Evolutionary conservation across 192 early-diverging fungal species (phyloP).

Genomic region (Coemansia sp.): DNA sequence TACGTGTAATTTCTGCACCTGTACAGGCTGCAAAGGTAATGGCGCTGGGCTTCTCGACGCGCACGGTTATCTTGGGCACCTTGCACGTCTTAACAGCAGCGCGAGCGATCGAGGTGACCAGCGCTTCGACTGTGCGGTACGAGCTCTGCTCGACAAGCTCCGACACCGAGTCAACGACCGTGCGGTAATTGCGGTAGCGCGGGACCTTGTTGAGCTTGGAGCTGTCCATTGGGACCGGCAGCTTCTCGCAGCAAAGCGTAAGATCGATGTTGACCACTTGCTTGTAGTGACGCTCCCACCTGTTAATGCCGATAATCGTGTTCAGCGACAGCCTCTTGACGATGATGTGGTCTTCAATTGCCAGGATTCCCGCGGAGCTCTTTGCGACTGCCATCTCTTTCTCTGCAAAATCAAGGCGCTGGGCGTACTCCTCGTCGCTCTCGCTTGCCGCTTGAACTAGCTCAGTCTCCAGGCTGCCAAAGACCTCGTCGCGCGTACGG

Average conservation of each 20-base stretch:
- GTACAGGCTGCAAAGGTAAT: slow-evolving; percentile 87
- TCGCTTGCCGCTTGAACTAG: slow-evolving; percentile 7
- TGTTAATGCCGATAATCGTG: slow-evolving; percentile 92
- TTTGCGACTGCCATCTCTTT: slow-evolving; percentile 36
- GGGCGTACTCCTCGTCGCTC: slow-evolving; percentile 11
- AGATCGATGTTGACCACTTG: slow-evolving; percentile 84
- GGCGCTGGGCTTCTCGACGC: slow-evolving; percentile 94
- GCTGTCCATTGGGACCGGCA: background rate
- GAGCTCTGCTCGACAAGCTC: slow-evolving; percentile 80
- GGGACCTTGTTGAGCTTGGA: slow-evolving; percentile 61
- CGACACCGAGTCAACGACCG: slow-evolving; percentile 80
- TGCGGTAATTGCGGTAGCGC: slow-evolving; percentile 82
- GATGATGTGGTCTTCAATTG: slow-evolving; percentile 74
- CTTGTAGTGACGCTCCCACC: slow-evolving; percentile 94
- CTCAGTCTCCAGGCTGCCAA: slow-evolving; percentile 33
- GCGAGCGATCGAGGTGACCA: slow-evolving; percentile 78
- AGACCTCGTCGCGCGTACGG: slow-evolving; percentile 63
- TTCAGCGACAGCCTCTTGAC: slow-evolving; percentile 77
- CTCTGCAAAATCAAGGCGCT: slow-evolving; percentile 7
- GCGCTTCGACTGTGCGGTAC: slow-evolving; percentile 95
- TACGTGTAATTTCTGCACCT: slow-evolving; percentile 87
- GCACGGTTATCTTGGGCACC: slow-evolving; percentile 84
- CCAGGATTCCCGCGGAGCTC: slow-evolving; percentile 42
- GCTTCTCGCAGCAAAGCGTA: slow-evolving; percentile 36
- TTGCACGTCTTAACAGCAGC: slow-evolving; percentile 76